These are phyloP conservation scores for Parmelia sp. DNA, from an alignment of 495 filamentous ascomycete genomes.

Conservation along the genomic window DNA sequence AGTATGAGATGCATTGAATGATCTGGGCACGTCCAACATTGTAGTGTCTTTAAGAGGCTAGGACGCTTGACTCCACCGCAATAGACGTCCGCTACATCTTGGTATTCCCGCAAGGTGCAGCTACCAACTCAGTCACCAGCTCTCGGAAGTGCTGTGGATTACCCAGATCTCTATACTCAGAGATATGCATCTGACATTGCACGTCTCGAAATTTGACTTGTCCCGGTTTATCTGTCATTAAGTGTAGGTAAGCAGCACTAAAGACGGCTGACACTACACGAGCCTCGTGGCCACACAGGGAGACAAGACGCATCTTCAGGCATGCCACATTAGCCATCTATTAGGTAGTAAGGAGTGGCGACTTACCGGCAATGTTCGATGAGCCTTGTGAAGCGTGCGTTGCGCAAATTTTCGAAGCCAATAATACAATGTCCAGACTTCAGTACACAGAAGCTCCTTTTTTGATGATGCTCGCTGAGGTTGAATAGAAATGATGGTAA, in stretches of 20 bases:
- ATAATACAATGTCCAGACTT: neutral
- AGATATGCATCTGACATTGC: neutral
- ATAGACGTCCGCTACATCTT: neutral
- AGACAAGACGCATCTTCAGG: neutral
- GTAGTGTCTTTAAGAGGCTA: too few species aligned
- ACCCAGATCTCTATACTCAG: neutral
- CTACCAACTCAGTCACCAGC: neutral
- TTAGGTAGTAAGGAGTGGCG: neutral
- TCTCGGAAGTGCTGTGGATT: neutral
- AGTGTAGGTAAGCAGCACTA: neutral
- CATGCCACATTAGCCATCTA: neutral
- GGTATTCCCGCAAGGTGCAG: neutral
- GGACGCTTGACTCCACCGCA: too few species aligned
- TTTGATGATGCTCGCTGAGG: neutral
- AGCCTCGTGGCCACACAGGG: neutral
- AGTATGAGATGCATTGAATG: too few species aligned
- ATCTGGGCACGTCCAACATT: too few species aligned
- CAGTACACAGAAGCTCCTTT: neutral
- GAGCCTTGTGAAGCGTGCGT: neutral
- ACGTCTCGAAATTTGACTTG: neutral
- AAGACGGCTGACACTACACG: slow-evolving; percentile 1
- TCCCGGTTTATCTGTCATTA: too few species aligned
- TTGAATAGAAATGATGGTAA: neutral
- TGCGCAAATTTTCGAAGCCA: neutral
- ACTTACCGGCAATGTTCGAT: neutral